Percentiles rank a stretch among this genome's conserved stretches.
Evolutionary conservation across 768 basidiomycete species (phyloP).

Genomic region (Dendrothele bispora): DNA sequence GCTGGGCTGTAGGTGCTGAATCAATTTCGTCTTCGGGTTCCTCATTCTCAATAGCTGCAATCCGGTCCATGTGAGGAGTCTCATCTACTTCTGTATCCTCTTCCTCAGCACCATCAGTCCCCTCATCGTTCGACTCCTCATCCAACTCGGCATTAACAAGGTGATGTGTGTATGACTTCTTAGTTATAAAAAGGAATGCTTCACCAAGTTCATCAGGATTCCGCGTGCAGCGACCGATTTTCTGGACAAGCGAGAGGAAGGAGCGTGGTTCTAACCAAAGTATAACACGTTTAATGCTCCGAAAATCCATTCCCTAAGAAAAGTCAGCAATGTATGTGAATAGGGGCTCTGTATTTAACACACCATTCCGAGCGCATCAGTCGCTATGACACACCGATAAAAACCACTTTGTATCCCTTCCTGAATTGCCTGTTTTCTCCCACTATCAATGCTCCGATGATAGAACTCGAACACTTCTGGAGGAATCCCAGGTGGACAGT

Average conservation of each 20-base stretch:
- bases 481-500: slow-evolving; percentile 3
- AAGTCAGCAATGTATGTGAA: background rate
- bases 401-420: background rate
- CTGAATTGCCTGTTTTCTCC: slow-evolving; percentile 2
- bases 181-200: slow-evolving; percentile 10
- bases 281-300: slow-evolving; percentile 5
- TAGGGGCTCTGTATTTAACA: background rate
- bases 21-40: too few species aligned
- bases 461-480: slow-evolving; percentile 12
- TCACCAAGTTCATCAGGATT: background rate
- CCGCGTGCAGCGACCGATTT: slow-evolving; percentile 10
- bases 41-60: too few species aligned
- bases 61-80: too few species aligned
- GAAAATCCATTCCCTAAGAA: slow-evolving; percentile 14
- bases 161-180: slow-evolving; percentile 7
- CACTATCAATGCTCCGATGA: slow-evolving; percentile 7
- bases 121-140: too few species aligned
- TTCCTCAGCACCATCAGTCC: too few species aligned
- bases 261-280: slow-evolving; percentile 12
- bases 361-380: slow-evolving; percentile 14
- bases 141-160: too few species aligned
- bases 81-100: too few species aligned
- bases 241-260: slow-evolving; percentile 11
- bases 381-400: slow-evolving; percentile 7
- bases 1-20: too few species aligned